phyloP scores from a whole-genome alignment of 257 asterid genomes.

The Solanum megistacrolobum region DNA sequence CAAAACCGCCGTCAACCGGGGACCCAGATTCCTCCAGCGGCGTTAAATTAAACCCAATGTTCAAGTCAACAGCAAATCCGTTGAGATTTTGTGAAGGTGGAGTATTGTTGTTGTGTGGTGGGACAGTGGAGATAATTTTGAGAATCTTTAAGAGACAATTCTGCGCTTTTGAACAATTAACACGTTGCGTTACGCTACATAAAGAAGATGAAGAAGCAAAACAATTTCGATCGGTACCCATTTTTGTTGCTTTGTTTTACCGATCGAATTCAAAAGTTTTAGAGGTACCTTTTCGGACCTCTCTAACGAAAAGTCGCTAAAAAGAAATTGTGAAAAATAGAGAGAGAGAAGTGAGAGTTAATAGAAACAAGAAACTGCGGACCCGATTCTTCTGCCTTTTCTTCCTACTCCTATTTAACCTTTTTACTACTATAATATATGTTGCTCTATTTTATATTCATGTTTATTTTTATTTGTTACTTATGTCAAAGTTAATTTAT shows the following conservation, averaged over 20 bases:
- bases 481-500: too few species aligned
- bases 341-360: background rate
- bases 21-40: background rate
- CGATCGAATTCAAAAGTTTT: background rate
- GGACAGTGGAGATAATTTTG: slow-evolving; percentile 18
- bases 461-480: background rate
- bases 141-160: slow-evolving; percentile 25
- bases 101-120: background rate
- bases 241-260: background rate
- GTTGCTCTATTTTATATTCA: background rate
- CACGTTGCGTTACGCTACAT: background rate
- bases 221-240: background rate
- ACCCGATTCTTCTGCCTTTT: background rate
- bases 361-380: background rate
- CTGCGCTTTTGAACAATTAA: slow-evolving; percentile 31
- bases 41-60: background rate
- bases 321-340: background rate
- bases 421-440: background rate
- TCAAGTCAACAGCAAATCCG: background rate
- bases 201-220: background rate
- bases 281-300: background rate
- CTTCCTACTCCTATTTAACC: background rate
- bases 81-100: background rate
- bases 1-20: background rate
- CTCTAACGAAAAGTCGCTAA: background rate